Evolutionary conservation across 1,284 basidiomycete genomes (phyloP).

Genomic region (Caloboletus inedulis): DNA sequence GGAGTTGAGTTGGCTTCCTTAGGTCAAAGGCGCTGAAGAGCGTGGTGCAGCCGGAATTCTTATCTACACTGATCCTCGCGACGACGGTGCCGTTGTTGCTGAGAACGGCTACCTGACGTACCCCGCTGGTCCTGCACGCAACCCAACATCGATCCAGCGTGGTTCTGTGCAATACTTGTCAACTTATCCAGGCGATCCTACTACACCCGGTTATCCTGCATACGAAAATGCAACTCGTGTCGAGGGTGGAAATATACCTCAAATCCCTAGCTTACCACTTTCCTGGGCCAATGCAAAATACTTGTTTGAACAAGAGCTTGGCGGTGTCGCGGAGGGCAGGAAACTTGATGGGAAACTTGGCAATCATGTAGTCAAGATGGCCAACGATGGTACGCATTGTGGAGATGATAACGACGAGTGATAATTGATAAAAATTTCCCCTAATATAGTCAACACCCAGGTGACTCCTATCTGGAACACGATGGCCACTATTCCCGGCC

Average conservation of each 20-base stretch:
- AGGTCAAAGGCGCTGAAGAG: slow-evolving; percentile 82
- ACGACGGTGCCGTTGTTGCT: slow-evolving; percentile 81
- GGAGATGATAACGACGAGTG: slow-evolving; percentile 2
- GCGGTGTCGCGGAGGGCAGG: slow-evolving; percentile 32
- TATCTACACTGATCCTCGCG: slow-evolving; percentile 88
- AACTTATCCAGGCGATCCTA: slow-evolving; percentile 80
- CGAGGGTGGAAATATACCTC: slow-evolving; percentile 69
- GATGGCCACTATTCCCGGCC: slow-evolving; percentile 88
- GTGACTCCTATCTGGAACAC: slow-evolving; percentile 86
- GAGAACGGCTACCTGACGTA: slow-evolving; percentile 77
- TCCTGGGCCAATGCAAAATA: slow-evolving; percentile 68
- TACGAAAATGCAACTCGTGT: slow-evolving; percentile 80
- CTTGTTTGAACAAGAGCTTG: slow-evolving; percentile 57
- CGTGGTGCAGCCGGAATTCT: slow-evolving; percentile 72
- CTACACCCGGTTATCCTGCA: slow-evolving; percentile 84
- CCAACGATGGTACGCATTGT: slow-evolving; percentile 55
- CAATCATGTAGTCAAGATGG: slow-evolving; percentile 48
- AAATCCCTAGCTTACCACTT: slow-evolving; percentile 79
- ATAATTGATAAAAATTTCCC: slow-evolving; percentile 5
- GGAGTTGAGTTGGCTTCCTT: slow-evolving; percentile 5
- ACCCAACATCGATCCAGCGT: slow-evolving; percentile 81
- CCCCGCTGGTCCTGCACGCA: slow-evolving; percentile 85
- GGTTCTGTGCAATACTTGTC: slow-evolving; percentile 86
- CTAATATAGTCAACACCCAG: slow-evolving; percentile 63
- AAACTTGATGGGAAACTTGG: slow-evolving; percentile 50